Evolutionary conservation across 108 stramenopile genomes (phyloP).

Genomic region (Seminavis robusta): DNA sequence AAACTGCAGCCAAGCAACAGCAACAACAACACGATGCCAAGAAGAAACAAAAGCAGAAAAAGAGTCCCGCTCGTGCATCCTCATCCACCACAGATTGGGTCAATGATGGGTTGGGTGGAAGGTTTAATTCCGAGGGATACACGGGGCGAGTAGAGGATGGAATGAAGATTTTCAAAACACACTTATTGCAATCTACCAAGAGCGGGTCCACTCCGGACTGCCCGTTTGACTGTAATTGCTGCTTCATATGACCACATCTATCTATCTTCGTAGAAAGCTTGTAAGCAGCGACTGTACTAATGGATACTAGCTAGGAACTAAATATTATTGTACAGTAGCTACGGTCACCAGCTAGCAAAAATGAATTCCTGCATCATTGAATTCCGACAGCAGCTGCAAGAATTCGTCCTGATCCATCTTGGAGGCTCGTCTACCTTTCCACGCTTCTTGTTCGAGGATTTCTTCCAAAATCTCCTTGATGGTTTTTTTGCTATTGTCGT

Average conservation of each 20-base stretch:
- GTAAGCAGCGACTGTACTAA: no score
- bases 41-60: background rate
- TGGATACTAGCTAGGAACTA: no score
- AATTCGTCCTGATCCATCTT: conserved; percentile 97
- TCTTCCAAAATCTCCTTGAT: conserved; percentile 75
- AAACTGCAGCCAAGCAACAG: background rate
- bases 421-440: conserved; percentile 86
- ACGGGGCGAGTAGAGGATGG: conserved; percentile 81
- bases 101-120: conserved; percentile 83
- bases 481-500: no score
- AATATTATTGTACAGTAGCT: no score
- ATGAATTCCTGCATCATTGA: conserved; percentile 88
- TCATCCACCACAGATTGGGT: conserved; percentile 44
- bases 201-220: conserved; percentile 68
- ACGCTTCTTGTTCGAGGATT: conserved; percentile 67
- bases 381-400: conserved; percentile 85
- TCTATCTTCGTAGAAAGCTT: background rate
- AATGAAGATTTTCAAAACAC: conserved; percentile 82
- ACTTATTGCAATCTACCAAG: conserved; percentile 76
- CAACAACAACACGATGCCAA: background rate
- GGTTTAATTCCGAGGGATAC: conserved; percentile 76
- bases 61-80: background rate
- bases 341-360: conserved; percentile 82
- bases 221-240: conserved; percentile 91
- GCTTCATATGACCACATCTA: conserved; percentile 60